phyloP scores from a whole-genome alignment of 805 yeast genomes.

The Starmerella riodocensis region DNA sequence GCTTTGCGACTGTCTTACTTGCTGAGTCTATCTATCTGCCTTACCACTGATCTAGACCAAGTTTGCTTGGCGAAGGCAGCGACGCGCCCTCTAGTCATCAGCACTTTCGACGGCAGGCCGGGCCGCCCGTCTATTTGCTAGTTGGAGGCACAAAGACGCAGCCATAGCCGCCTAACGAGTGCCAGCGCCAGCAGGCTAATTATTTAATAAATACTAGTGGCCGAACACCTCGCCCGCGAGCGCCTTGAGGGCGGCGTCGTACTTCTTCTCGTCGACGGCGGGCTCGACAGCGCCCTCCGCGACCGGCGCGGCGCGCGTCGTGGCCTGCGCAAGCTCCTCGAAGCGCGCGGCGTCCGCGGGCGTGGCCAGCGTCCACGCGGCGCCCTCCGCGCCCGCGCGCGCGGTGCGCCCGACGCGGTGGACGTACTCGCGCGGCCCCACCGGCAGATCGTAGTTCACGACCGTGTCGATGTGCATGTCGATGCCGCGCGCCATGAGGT shows the following conservation, averaged over 20 bases:
- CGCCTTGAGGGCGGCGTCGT: slow-evolving; percentile 34
- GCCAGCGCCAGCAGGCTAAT: too few species aligned
- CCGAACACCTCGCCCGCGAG: slow-evolving; percentile 31
- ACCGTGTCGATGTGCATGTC: slow-evolving; percentile 66
- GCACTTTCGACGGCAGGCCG: too few species aligned
- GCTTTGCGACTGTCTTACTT: too few species aligned
- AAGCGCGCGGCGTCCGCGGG: slow-evolving; percentile 61
- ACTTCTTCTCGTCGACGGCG: slow-evolving; percentile 30
- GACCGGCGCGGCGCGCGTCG: slow-evolving; percentile 25
- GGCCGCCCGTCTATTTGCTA: too few species aligned
- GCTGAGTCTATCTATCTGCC: too few species aligned
- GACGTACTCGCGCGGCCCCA: slow-evolving; percentile 78
- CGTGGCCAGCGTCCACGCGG: slow-evolving; percentile 56
- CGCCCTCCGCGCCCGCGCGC: slow-evolving; percentile 71
- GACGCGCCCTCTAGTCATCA: too few species aligned
- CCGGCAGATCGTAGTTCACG: slow-evolving; percentile 81
- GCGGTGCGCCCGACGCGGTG: slow-evolving; percentile 97
- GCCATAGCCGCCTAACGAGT: too few species aligned
- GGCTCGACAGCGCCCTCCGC: slow-evolving; percentile 23
- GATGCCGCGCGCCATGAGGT: slow-evolving; percentile 90
- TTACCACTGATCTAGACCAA: too few species aligned
- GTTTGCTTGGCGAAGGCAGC: too few species aligned
- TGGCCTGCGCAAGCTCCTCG: slow-evolving; percentile 26
- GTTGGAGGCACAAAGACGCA: too few species aligned
- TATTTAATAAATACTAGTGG: not conserved